phyloP scores from a whole-genome alignment of 495 filamentous ascomycete genomes.

The Talaromyces nanjingensis region DNA sequence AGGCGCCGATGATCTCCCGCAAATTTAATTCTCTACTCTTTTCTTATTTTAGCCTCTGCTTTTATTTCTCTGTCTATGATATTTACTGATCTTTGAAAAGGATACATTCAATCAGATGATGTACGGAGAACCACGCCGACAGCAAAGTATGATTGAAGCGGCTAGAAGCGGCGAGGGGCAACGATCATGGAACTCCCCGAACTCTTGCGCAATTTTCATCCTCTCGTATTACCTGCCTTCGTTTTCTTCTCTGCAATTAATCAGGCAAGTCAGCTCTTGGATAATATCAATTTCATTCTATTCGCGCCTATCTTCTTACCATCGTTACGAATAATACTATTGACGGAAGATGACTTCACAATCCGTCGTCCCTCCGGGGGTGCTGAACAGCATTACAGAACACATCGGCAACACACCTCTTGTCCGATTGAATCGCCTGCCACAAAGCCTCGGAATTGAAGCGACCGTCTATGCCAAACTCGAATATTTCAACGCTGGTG shows the following conservation, averaged over 20 bases:
- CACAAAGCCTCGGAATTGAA: conserved; percentile 82
- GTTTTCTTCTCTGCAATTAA: not conserved
- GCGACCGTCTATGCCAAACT: conserved; percentile 89
- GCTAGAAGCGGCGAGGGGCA: conserved; percentile 8
- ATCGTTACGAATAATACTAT: not conserved
- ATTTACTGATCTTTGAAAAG: not conserved
- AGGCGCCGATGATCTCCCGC: not conserved
- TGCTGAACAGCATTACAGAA: conserved; percentile 53
- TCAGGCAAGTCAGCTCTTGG: too few relatives aligned
- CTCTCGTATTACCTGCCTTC: not conserved
- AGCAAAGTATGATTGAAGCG: not conserved
- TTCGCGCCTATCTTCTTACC: not conserved
- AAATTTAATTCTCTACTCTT: not conserved
- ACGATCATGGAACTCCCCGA: not conserved
- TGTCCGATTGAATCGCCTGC: conserved; percentile 85
- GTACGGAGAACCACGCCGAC: not conserved
- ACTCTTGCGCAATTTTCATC: not conserved
- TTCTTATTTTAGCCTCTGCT: not conserved
- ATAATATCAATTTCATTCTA: not conserved
- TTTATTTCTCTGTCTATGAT: not conserved
- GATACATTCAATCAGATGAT: not conserved
- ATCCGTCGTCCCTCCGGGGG: conserved; percentile 47
- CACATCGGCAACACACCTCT: conserved; percentile 94
- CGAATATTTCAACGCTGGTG: conserved; percentile 96
- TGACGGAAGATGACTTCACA: not conserved